Evolutionary conservation across 164 flowering plant species (phyloP), one percentile per base, ranked within the genome.

Genomic region (Euptelea pleiosperma): DNA sequence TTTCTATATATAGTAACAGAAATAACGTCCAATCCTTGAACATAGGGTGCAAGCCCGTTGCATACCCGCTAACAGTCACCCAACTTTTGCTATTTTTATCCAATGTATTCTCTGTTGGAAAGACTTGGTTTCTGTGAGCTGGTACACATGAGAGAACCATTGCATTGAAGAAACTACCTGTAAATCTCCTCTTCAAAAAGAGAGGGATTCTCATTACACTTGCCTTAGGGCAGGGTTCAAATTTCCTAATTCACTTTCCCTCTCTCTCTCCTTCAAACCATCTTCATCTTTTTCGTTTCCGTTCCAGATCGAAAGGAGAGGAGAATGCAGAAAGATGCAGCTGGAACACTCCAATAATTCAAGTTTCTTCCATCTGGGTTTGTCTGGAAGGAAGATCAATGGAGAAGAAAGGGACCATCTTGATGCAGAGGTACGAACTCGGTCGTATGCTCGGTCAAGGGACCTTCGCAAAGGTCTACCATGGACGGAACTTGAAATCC

Each of bases 381-480:
- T 28, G 22, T 12, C 19, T 4, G 8, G 37, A 40, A 47, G 21
- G 30, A 47, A 44, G 22, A 49, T 7, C 34, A 5, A 73, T 73
- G 77, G 69, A 70, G 67, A 70, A 74, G 64, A 60, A 70, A 33
- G 65, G 59, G 41, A 43, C 53, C 2, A 39, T 70, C 16, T 40
- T 75, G 47, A 41, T 75, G 73, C 62, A 66, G 4, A 66, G 55
- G 31, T 75, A 75, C 61, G 75, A 75, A 44, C 65, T 75, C 0
- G 78, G 78, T n/a, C 57, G 62, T 7, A 46, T 71, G 54, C 70
- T 75, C 3, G 78, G 78, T 34, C 73, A 75, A 22, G 78, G 78
- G 4, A 71, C 68, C 46, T 71, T 71, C 30, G 71, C 75, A 4
- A 75, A 75, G 65, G 78, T 75, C 25, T 75, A 71, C 62, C 65